Conservation (phyloP, 495 filamentous ascomycete genomes). For the Trichoderma asperelloides region DNA sequence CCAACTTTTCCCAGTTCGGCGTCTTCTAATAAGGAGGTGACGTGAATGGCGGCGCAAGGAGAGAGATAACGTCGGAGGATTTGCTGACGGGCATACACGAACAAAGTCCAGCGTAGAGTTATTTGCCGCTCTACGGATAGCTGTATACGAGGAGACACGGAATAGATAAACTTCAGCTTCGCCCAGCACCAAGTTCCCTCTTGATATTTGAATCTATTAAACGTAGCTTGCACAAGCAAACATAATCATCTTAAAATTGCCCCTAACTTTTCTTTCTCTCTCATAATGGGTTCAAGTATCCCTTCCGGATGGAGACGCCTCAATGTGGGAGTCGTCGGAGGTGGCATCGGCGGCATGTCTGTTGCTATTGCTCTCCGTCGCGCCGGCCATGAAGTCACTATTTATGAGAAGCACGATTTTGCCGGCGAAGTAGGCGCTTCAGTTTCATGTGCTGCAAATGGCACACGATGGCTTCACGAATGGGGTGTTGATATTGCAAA, state of each 20-base stretch:
- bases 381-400: conserved; percentile 38
- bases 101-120: background rate
- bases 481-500: conserved; percentile 31
- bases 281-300: background rate
- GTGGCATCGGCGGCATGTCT: conserved; percentile 40
- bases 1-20: background rate
- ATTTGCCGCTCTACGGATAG: background rate
- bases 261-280: background rate
- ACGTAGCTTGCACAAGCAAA: background rate
- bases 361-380: conserved; percentile 37
- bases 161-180: background rate
- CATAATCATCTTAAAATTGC: background rate
- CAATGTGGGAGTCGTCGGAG: conserved; percentile 38
- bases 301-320: conserved; percentile 20
- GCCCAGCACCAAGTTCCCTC: background rate
- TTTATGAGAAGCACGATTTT: conserved; percentile 40
- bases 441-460: conserved; percentile 39
- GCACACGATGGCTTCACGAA: conserved; percentile 31
- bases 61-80: background rate
- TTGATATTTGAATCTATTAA: background rate
- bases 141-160: background rate
- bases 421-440: conserved; percentile 42
- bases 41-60: background rate
- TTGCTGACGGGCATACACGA: background rate
- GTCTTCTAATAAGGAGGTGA: background rate